These are phyloP conservation scores for Boletus sensibilis DNA, from an alignment of 768 basidiomycete genomes.

Conservation along the genomic window DNA sequence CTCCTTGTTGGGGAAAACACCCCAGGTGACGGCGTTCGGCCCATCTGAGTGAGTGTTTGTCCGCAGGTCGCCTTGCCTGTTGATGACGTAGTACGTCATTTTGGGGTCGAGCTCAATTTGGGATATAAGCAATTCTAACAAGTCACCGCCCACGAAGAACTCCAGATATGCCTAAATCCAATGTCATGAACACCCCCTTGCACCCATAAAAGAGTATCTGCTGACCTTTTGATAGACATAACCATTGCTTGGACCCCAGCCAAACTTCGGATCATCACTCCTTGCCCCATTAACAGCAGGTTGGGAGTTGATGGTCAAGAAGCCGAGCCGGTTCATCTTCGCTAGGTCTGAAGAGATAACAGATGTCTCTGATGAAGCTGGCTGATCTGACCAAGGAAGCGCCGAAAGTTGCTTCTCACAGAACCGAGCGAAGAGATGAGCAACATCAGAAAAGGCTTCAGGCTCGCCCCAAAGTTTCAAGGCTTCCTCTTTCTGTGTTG, in stretches of 20 bases:
- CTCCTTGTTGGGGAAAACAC: slow-evolving; percentile 96
- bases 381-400: slow-evolving; percentile 94
- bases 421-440: slow-evolving; percentile 78
- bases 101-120: slow-evolving; percentile 84
- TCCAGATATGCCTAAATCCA: slow-evolving; percentile 82
- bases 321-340: slow-evolving; percentile 86
- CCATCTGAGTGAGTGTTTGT: slow-evolving; percentile 96
- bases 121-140: slow-evolving; percentile 69
- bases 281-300: slow-evolving; percentile 89
- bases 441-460: slow-evolving; percentile 58
- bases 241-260: slow-evolving; percentile 93
- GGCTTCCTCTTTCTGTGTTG: slow-evolving; percentile 81
- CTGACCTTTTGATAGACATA: slow-evolving; percentile 93
- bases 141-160: slow-evolving; percentile 82
- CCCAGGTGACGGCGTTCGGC: slow-evolving; percentile 99
- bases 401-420: slow-evolving; percentile 70
- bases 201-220: neutral
- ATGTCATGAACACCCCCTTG: neutral
- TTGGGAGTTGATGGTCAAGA: slow-evolving; percentile 96
- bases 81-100: slow-evolving; percentile 97
- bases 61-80: slow-evolving; percentile 89
- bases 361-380: slow-evolving; percentile 79
- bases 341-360: slow-evolving; percentile 78
- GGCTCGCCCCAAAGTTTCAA: slow-evolving; percentile 88
- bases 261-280: slow-evolving; percentile 82